These are phyloP conservation scores for Exophiala dermatitidis DNA, from an alignment of 2,329 filamentous ascomycete species.

Conservation along the genomic window DNA sequence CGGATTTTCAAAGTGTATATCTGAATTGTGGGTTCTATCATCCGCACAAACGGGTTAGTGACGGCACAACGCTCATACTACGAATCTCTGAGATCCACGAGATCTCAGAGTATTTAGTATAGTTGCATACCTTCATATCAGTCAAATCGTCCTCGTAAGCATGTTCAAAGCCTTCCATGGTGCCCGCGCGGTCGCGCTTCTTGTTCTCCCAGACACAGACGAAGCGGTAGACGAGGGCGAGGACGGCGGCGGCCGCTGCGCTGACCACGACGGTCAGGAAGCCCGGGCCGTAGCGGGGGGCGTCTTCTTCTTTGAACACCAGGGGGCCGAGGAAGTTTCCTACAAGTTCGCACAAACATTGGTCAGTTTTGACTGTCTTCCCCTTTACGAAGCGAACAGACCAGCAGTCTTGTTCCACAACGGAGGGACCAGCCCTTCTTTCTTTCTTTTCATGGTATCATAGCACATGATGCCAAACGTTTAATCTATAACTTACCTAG, in stretches of 20 bases:
- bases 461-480: background rate
- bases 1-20: too few species aligned
- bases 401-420: too few species aligned
- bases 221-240: constrained; percentile 17
- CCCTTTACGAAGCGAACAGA: too few species aligned
- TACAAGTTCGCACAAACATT: constrained; percentile 29
- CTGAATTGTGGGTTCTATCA: too few species aligned
- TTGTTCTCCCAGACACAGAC: constrained; percentile 26
- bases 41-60: too few species aligned
- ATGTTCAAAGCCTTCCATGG: constrained; percentile 44
- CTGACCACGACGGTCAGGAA: constrained; percentile 31
- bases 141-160: constrained; percentile 49
- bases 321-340: constrained; percentile 28
- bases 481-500: constrained; percentile 34
- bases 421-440: too few species aligned
- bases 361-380: too few species aligned
- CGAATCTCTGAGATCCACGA: too few species aligned
- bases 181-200: constrained; percentile 20
- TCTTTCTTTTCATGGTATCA: too few species aligned
- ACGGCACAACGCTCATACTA: too few species aligned
- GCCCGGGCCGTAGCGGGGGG: constrained; percentile 27
- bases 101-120: too few species aligned
- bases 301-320: constrained; percentile 31
- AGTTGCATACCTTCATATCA: constrained; percentile 34
- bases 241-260: constrained; percentile 26